These are phyloP conservation scores for Glomus cerebriforme DNA, from an alignment of 192 early-diverging fungal species.

Conservation along the genomic window DNA sequence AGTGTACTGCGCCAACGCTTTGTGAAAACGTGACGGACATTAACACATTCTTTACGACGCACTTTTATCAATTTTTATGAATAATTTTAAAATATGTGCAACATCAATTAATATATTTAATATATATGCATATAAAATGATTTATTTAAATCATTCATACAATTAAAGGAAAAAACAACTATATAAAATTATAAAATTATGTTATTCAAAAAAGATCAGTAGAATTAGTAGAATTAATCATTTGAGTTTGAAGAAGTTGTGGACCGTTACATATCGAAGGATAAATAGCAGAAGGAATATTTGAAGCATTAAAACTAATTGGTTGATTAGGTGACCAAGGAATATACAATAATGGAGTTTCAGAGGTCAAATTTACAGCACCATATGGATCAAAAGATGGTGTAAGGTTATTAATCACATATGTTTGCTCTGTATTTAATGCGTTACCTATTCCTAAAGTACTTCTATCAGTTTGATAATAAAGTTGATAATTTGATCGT, in stretches of 20 bases:
- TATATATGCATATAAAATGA: no score
- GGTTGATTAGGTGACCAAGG: slow-evolving; percentile 2
- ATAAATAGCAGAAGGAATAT: not conserved
- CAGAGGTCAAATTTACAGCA: not conserved
- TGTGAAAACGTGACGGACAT: no score
- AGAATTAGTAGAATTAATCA: not conserved
- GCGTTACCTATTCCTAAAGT: not conserved
- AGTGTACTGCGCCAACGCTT: no score
- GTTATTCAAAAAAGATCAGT: no score
- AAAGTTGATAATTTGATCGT: not conserved
- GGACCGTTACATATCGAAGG: not conserved
- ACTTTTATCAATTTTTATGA: no score
- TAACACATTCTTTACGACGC: no score
- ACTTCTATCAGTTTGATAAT: not conserved
- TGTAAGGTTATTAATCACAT: not conserved
- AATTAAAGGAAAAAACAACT: no score
- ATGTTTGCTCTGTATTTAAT: not conserved
- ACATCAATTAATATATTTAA: no score
- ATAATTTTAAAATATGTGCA: no score
- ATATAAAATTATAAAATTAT: no score
- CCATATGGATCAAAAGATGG: not conserved
- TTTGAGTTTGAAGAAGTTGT: not conserved
- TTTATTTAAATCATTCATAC: no score
- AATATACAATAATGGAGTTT: not conserved
- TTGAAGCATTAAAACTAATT: not conserved